These are phyloP conservation scores for Torulaspora gathmanii DNA, from an alignment of 805 yeast genomes.

Conservation along the genomic window DNA sequence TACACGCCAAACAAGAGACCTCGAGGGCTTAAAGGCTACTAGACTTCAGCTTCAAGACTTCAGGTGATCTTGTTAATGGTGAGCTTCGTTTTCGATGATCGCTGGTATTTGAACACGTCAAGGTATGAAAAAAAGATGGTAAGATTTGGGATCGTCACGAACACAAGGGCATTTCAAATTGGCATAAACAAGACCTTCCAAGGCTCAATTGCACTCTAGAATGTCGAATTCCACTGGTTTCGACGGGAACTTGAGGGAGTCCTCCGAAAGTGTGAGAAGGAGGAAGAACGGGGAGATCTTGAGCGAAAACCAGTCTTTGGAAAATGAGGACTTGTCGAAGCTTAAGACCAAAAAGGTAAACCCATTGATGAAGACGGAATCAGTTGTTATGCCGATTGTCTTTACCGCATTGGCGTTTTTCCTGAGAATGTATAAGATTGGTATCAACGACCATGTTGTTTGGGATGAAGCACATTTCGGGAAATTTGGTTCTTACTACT, in stretches of 20 bases:
- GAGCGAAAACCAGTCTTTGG: conserved; percentile 3
- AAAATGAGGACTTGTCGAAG: conserved; percentile 23
- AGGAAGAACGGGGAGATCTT: conserved; percentile 9
- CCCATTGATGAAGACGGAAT: conserved; percentile 28
- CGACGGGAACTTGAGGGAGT: conserved; percentile 14
- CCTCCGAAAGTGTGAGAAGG: conserved; percentile 10
- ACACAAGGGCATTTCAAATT: background rate
- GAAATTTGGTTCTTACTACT: conserved; percentile 75
- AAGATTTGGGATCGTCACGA: background rate
- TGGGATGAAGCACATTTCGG: conserved; percentile 95
- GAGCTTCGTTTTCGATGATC: conserved; percentile 2
- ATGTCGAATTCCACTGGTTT: conserved; percentile 26
- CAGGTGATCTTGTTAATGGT: background rate
- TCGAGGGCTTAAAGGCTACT: background rate
- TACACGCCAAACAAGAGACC: background rate
- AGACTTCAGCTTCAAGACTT: background rate
- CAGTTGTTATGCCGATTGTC: conserved; percentile 40
- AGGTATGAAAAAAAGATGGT: conserved; percentile 1
- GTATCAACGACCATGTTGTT: conserved; percentile 54
- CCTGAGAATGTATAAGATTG: conserved; percentile 58
- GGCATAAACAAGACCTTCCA: background rate
- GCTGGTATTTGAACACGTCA: conserved; percentile 12
- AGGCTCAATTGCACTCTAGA: conserved; percentile 11
- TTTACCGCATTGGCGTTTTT: conserved; percentile 46
- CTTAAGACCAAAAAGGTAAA: conserved; percentile 4